Conservation (phyloP, 2,329 filamentous ascomycete species). For the Epichloe uncinata region DNA sequence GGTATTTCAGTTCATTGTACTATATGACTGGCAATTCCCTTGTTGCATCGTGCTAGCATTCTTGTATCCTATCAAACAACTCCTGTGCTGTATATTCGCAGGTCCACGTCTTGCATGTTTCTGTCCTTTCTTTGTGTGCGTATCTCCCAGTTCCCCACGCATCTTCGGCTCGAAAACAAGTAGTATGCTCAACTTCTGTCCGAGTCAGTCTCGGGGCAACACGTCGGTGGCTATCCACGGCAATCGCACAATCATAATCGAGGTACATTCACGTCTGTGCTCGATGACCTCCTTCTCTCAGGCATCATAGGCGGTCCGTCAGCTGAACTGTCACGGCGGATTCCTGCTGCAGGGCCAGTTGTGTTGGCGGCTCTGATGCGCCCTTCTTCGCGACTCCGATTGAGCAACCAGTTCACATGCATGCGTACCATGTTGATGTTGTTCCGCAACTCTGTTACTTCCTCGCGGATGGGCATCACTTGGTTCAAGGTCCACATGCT, state of each 20-base stretch:
- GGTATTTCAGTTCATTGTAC: too few species aligned
- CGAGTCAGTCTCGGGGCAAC: neutral
- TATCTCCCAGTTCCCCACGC: too few species aligned
- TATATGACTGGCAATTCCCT: too few species aligned
- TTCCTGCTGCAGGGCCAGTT: constrained; percentile 16
- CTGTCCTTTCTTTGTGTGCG: too few species aligned
- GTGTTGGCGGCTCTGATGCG: constrained; percentile 25
- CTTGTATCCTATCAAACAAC: too few species aligned
- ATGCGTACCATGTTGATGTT: constrained; percentile 44
- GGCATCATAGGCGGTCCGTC: constrained; percentile 16
- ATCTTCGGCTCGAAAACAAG: neutral
- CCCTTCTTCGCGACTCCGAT: constrained; percentile 35
- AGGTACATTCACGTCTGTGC: constrained; percentile 24
- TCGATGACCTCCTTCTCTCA: constrained; percentile 25
- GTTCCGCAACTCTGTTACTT: constrained; percentile 45
- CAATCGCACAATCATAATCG: constrained; percentile 15
- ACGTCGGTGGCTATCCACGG: constrained; percentile 1
- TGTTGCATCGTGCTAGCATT: too few species aligned
- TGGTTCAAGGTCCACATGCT: constrained; percentile 49
- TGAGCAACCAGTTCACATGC: constrained; percentile 46
- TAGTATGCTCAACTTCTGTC: neutral
- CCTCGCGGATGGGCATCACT: constrained; percentile 46
- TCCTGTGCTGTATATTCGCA: too few species aligned
- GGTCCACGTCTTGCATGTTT: too few species aligned
- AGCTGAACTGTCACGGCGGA: constrained; percentile 19